These are phyloP conservation scores for Naganishia sp. DNA, from an alignment of 1,284 basidiomycete genomes.

Conservation along the genomic window DNA sequence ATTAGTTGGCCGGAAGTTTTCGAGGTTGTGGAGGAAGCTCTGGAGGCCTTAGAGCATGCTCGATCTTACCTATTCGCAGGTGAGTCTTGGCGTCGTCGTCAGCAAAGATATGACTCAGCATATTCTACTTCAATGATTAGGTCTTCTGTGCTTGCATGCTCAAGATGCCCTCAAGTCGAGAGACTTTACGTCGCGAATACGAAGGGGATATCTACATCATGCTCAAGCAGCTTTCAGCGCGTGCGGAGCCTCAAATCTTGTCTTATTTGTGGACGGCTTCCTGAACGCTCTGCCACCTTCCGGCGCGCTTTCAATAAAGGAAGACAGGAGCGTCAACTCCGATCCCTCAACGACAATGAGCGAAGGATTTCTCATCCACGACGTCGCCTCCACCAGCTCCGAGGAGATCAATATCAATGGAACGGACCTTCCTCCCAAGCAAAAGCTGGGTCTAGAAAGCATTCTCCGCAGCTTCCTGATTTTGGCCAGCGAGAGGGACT, in stretches of 20 bases:
- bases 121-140: neutral
- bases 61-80: constrained; percentile 25
- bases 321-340: neutral
- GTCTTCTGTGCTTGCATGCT: constrained; percentile 18
- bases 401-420: constrained; percentile 7
- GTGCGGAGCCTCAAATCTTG: constrained; percentile 17
- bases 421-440: neutral
- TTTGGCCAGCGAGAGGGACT: constrained; percentile 31
- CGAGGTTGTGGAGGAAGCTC: constrained; percentile 22
- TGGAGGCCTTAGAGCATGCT: constrained; percentile 18
- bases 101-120: neutral
- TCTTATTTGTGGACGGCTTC: constrained; percentile 7
- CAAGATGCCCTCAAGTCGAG: neutral
- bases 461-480: constrained; percentile 30
- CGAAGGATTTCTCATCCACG: constrained; percentile 2
- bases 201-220: constrained; percentile 6
- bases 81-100: neutral
- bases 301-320: neutral
- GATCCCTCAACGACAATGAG: constrained; percentile 2
- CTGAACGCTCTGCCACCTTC: neutral
- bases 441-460: constrained; percentile 27
- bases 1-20: constrained; percentile 11
- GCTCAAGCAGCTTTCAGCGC: constrained; percentile 17
- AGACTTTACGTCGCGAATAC: neutral
- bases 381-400: constrained; percentile 6